These are phyloP conservation scores for Pisolithus microcarpus DNA, from an alignment of 768 basidiomycete species.

Conservation along the genomic window DNA sequence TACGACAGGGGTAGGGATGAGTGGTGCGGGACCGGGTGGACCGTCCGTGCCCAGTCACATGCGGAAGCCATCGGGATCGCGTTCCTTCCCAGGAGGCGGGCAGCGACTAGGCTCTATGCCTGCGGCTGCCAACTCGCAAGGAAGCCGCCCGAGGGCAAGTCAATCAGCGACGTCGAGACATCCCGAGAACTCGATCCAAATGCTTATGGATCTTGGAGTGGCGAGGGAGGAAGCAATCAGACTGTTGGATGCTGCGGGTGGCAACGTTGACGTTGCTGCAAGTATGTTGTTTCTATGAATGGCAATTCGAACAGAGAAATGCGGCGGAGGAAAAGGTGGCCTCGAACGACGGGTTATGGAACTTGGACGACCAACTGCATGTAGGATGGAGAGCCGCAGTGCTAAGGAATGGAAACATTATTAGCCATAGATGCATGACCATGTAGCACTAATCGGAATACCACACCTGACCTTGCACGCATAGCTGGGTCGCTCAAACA, in stretches of 20 bases:
- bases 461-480: neutral
- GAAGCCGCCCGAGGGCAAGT: constrained; percentile 43
- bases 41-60: constrained; percentile 2
- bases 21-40: neutral
- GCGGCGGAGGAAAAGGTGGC: neutral
- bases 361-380: neutral
- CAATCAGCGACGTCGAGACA: constrained; percentile 20
- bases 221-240: constrained; percentile 70
- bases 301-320: neutral
- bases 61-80: constrained; percentile 28
- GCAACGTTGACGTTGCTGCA: constrained; percentile 84
- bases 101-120: constrained; percentile 49
- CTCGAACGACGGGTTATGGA: neutral
- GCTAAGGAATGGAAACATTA: neutral
- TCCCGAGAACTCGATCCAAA: constrained; percentile 55
- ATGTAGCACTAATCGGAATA: constrained; percentile 4
- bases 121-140: constrained; percentile 30
- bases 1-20: constrained; percentile 1
- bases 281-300: constrained; percentile 65
- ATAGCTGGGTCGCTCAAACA: too few relatives aligned
- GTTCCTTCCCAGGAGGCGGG: constrained; percentile 64
- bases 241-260: constrained; percentile 69
- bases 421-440: neutral
- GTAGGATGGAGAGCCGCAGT: neutral
- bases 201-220: constrained; percentile 73